Evolutionary conservation across 164 flowering plant genomes (phyloP).

Genomic region (Warburgia ugandensis): DNA sequence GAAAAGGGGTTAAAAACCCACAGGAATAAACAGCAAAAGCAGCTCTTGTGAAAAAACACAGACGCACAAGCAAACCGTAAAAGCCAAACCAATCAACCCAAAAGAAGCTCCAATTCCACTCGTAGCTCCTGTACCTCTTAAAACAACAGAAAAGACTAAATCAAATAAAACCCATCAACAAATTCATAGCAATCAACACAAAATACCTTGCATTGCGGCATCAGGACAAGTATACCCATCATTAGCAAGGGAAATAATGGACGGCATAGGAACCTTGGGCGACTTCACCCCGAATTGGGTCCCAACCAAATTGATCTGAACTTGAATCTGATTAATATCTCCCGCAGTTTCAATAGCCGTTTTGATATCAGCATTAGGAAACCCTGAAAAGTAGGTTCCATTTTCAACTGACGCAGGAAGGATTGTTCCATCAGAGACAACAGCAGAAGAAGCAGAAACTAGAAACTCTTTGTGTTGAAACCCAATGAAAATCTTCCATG

Average conservation of each 20-base stretch:
- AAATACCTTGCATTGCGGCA: conserved; percentile 37
- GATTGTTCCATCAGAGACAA: conserved; percentile 54
- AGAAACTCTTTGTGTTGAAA: conserved; percentile 46
- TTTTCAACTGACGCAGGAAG: conserved; percentile 57
- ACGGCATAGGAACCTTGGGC: conserved; percentile 57
- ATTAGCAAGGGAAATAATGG: conserved; percentile 48
- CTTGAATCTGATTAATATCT: conserved; percentile 54
- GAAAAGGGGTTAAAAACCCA: too few relatives aligned
- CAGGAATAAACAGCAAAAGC: too few relatives aligned
- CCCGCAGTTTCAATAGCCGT: conserved; percentile 89
- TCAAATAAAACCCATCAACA: too few relatives aligned
- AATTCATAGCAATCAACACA: too few relatives aligned
- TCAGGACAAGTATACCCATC: conserved; percentile 62
- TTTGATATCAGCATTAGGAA: conserved; percentile 56
- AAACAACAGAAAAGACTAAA: too few relatives aligned
- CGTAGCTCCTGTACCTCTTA: too few relatives aligned
- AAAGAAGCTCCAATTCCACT: too few relatives aligned
- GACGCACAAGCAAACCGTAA: too few relatives aligned
- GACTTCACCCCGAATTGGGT: conserved; percentile 71
- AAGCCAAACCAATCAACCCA: too few relatives aligned
- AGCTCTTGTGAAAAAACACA: too few relatives aligned
- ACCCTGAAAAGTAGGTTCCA: conserved; percentile 75
- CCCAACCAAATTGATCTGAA: conserved; percentile 52
- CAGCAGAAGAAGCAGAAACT: conserved; percentile 69
- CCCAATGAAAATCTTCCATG: conserved; percentile 60